Evolutionary conservation across 768 basidiomycete species (phyloP), one percentile per base, ranked within the genome.

Genomic region (Holtermannia corniformis): DNA sequence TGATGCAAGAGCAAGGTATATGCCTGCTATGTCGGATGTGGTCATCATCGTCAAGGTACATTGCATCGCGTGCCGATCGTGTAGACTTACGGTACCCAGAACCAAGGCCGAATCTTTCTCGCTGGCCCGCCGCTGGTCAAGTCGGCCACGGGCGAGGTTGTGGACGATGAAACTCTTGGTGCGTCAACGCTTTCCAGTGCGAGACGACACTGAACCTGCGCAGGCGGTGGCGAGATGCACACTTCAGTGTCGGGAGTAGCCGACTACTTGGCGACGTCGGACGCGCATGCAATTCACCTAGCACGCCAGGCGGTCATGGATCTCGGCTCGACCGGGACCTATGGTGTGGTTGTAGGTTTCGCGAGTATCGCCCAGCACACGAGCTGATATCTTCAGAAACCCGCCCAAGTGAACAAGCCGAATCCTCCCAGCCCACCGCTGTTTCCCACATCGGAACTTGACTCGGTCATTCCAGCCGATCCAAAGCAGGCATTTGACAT

Each of bases 11-110:
- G 5, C 10, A 23, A 57, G 53, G 14, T 72, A 72, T 46, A 88
- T 93, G 41, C 90, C 91, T 23, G 91, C 91, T 2, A 93, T 96
- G 87, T 87, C 90, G 1, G 91, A 96, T 65, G 87, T 91, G 27
- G 64, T 68, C n/a, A 68, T 68, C 52, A 68, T 65, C 25, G 64
- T 65, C 53, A 63, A 63, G 50, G 64, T 61, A 14, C n/a, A 54
- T 58, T 43, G 26, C 1, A 20, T 19, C 32, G 0, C 3, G 4
- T 37, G 19, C 41, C 10, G 7, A 22, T 16, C 19, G 41, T 50
- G 48, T 54, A 56, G 73, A 91, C 88, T 58, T 79, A 89, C 61
- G 91, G 89, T 56, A 87, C 89, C 26, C 81, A 83, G 54, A 85
- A 91, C 55, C 90, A 93, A 74, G 91, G 91, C 0, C 84, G 80